A percentile compares a stretch with the other conserved stretches of the same genome.
These are phyloP conservation scores for Lolium perenne DNA, from an alignment of 176 grass and related monocot genomes.

Conservation along the genomic window DNA sequence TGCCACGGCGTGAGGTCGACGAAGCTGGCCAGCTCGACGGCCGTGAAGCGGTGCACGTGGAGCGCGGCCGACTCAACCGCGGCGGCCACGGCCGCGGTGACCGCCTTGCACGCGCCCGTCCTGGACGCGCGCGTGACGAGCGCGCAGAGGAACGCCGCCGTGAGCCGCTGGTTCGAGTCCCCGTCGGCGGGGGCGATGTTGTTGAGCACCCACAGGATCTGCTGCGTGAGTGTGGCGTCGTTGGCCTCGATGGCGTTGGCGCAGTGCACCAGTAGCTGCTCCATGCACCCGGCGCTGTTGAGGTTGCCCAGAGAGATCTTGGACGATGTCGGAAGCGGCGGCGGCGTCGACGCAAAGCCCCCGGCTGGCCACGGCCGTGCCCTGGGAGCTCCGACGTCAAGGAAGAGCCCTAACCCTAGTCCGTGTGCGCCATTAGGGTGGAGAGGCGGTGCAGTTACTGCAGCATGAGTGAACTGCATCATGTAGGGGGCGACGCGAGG, in stretches of 20 bases:
- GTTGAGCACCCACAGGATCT: constrained; percentile 98
- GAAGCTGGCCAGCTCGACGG: constrained; percentile 87
- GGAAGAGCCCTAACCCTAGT: constrained; percentile 54
- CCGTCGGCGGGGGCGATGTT: constrained; percentile 96
- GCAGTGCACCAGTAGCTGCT: constrained; percentile 98
- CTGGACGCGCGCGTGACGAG: constrained; percentile 83
- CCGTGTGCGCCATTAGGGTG: constrained; percentile 55
- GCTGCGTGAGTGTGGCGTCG: constrained; percentile 95
- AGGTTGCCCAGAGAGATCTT: constrained; percentile 79
- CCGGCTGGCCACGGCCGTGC: constrained; percentile 48
- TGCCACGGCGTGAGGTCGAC: constrained; percentile 98
- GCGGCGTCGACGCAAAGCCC: constrained; percentile 45
- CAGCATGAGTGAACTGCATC: constrained; percentile 91
- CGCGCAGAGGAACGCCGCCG: constrained; percentile 86
- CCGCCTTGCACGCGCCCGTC: constrained; percentile 87
- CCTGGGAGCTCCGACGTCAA: constrained; percentile 55
- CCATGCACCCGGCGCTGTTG: constrained; percentile 82
- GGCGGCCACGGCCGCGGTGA: constrained; percentile 49
- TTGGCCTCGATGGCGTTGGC: constrained; percentile 96
- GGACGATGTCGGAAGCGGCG: constrained; percentile 18
- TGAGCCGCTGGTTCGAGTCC: constrained; percentile 86
- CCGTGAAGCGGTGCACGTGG: constrained; percentile 75
- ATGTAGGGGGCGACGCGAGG: constrained; percentile 56
- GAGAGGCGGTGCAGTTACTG: constrained; percentile 57
- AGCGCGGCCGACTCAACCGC: constrained; percentile 59